These are phyloP conservation scores for Leishmania turanica DNA, from an alignment of 208 protist species.

Conservation along the genomic window DNA sequence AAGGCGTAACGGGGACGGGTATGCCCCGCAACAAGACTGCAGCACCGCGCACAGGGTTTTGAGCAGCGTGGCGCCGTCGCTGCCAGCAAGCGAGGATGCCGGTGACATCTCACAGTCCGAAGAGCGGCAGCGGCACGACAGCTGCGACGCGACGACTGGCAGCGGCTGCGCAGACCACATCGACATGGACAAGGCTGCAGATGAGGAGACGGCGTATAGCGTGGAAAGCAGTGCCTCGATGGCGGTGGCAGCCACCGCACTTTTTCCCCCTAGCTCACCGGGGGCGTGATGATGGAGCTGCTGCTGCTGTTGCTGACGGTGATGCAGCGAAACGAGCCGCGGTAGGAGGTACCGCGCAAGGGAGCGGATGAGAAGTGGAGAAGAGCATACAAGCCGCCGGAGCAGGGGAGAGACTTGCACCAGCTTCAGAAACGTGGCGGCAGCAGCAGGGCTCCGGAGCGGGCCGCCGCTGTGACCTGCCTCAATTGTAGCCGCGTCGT, in stretches of 20 bases:
- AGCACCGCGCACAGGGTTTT: not conserved
- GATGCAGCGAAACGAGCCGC: slow-evolving; percentile 7
- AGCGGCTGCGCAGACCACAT: not conserved
- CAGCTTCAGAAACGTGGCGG: not conserved
- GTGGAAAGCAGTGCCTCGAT: slow-evolving; percentile 1
- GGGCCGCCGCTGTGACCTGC: not conserved
- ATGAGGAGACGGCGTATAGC: not conserved
- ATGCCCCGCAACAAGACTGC: not conserved
- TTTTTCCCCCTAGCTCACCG: not conserved
- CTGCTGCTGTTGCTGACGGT: slow-evolving; percentile 8
- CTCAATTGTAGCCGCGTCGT: not conserved
- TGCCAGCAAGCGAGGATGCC: not conserved
- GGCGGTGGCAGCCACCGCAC: not conserved
- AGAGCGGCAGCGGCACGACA: slow-evolving; percentile 4
- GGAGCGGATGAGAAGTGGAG: slow-evolving; percentile 2
- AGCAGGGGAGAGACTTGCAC: slow-evolving; percentile 6
- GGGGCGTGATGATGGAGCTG: not conserved
- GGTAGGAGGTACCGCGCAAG: slow-evolving; percentile 6
- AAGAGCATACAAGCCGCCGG: not conserved
- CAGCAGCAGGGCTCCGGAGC: slow-evolving; percentile 6
- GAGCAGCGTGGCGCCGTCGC: slow-evolving; percentile 10
- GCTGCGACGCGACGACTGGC: slow-evolving; percentile 3
- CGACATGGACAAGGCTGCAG: not conserved
- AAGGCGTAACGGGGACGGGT: not conserved
- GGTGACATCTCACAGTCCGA: not conserved